Evolutionary conservation across 768 basidiomycete species (phyloP).

Genomic region (Leccinellum albellum): DNA sequence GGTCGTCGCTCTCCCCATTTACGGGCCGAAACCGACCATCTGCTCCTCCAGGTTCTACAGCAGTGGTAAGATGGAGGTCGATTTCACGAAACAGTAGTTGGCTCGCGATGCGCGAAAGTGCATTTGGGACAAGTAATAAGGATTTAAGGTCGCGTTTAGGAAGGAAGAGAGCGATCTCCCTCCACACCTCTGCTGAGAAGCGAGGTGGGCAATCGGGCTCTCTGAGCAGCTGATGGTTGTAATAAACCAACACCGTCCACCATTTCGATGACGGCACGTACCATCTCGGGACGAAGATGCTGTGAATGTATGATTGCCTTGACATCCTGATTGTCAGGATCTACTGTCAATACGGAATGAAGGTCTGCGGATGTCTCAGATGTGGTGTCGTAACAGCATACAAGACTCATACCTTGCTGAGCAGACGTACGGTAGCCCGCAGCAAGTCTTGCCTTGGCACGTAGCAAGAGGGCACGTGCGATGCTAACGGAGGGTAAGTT

Average conservation of each 20-base stretch:
- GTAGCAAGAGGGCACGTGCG: conserved; percentile 59
- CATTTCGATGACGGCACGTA: conserved; percentile 18
- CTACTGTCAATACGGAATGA: conserved; percentile 56
- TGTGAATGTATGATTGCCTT: conserved; percentile 54
- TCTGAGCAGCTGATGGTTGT: conserved; percentile 23
- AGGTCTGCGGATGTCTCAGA: conserved; percentile 44
- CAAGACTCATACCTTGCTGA: conserved; percentile 49
- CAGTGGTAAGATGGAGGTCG: conserved; percentile 56
- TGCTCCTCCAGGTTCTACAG: conserved; percentile 22
- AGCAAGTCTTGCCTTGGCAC: conserved; percentile 61
- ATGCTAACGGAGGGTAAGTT: conserved; percentile 48
- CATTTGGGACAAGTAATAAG: conserved; percentile 60
- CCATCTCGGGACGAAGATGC: conserved; percentile 54
- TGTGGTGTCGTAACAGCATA: not conserved
- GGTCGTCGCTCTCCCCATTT: conserved; percentile 12
- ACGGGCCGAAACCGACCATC: conserved; percentile 14
- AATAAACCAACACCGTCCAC: not conserved
- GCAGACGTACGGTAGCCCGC: conserved; percentile 59
- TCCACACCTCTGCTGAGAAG: conserved; percentile 70
- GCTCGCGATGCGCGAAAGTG: conserved; percentile 63
- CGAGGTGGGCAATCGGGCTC: conserved; percentile 45
- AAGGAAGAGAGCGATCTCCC: conserved; percentile 60
- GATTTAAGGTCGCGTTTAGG: conserved; percentile 64
- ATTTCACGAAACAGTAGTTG: conserved; percentile 63
- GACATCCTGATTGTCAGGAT: conserved; percentile 70